Evolutionary conservation across 345 rosid genomes (phyloP), one percentile per base, ranked within the genome.

Genomic region (Gossypium turneri): DNA sequence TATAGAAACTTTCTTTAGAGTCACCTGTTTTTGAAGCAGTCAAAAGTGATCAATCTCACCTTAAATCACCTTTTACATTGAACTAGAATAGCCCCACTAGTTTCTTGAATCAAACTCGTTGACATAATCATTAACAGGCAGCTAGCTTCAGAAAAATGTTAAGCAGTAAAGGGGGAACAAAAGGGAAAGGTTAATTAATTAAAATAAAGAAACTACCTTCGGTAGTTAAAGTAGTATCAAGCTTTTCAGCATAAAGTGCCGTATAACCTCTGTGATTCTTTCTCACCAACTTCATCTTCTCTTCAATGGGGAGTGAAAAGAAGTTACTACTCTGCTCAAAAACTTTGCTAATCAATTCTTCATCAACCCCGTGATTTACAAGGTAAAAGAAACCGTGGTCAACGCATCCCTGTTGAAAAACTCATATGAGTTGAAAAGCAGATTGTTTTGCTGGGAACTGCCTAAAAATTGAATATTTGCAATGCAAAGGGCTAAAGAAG

Each of bases 311-410:
- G 20, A 94, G 88, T 15, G 87, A 85, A 82, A 94, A 94, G 41
- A 94, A 85, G 66, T 83, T 88, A 29, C 77, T 79, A 70, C 90
- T 88, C 86, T 88, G 88, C 20, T 69, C 73, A 0, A 94, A 73
- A 48, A 85, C 90, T 25, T 55, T 58, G 1, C 43, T 38, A 19
- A 88, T 22, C 43, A 92, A 67, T 47, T 85, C 91, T 63, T 83
- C 86, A 52, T 88, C 86, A 2, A 90, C 83, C 4, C 93, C 97
- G 67, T 94, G 98, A 75, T 94, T 94, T 75, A 84, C 87, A 2
- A 94, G 81, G 82, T 89, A 94, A 77, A 90, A 94, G 93, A 90
- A 94, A 15, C 97, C 97, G 74, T 83, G 82, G 12, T 89, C 91
- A 12, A 82, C 19, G 66, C 97, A 92, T 25, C 93, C 97, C 98